These are phyloP conservation scores for Suhomyces prunicola DNA, from an alignment of 805 yeast genomes.

Conservation along the genomic window DNA sequence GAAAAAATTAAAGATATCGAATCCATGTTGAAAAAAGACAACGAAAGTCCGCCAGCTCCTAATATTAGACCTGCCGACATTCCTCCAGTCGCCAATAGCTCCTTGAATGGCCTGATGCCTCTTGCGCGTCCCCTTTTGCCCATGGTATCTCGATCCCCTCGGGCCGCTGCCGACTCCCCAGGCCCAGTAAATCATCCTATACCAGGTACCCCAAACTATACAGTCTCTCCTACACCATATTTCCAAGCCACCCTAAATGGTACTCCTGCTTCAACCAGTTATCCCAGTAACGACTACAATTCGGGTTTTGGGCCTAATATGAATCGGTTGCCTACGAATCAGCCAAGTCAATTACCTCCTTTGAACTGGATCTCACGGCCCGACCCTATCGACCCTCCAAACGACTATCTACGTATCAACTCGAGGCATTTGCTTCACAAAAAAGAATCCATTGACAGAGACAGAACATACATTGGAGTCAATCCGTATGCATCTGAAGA, in stretches of 20 bases:
- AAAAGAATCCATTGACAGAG: not conserved
- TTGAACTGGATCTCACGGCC: not conserved
- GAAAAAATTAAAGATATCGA: conserved; percentile 44
- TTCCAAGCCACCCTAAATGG: not conserved
- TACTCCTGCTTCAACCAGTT: not conserved
- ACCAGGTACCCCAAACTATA: not conserved
- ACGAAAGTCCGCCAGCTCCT: not conserved
- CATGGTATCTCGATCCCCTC: not conserved
- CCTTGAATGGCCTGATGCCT: not conserved
- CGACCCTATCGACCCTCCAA: not conserved
- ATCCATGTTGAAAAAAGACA: conserved; percentile 34
- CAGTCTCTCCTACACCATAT: not conserved
- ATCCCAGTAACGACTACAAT: not conserved
- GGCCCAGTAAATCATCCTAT: not conserved
- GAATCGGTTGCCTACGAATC: not conserved
- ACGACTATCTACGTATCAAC: not conserved
- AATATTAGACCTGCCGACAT: not conserved
- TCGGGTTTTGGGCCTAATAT: not conserved
- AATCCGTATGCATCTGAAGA: conserved; percentile 20
- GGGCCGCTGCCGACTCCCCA: not conserved
- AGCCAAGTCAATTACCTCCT: conserved; percentile 3
- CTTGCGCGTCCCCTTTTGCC: not conserved
- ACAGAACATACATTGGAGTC: conserved; percentile 14
- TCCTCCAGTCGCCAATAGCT: not conserved
- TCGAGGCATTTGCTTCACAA: not conserved